Evolutionary conservation across 1,284 basidiomycete species (phyloP), one percentile per base, ranked within the genome.

Genomic region (Trichosporon sp.): DNA sequence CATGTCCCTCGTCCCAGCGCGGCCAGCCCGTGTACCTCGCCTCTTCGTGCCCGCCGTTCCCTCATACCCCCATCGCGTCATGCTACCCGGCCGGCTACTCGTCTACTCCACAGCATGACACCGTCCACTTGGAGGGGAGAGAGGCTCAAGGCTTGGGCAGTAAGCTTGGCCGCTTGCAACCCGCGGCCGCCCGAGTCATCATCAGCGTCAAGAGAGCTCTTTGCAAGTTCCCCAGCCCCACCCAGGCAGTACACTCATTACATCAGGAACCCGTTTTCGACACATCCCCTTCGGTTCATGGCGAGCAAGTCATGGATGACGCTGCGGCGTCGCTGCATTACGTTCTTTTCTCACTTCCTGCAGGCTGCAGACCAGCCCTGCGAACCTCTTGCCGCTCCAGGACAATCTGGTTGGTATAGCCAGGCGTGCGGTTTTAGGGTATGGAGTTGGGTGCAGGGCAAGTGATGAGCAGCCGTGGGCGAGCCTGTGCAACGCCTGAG

Each of bases 51-150:
- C 51, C 51, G 51, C 10, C 8, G 51, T 54, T 54, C 51, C 51
- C 51, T 54, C 51, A 54, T 54, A 54, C 51, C 51, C 51, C 51
- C 51, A 54, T 54, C 51, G 51, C 51, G 51, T 54, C 51, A 54
- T 54, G 19, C n/a, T 54, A 21, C n/a, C 51, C 19, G 51, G 51
- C 21, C 6, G 5, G 1, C 51, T 54, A 54, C 21, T 54, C 51
- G 8, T 54, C 19, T 54, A 11, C 51, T 54, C 51, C 51, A 54
- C n/a, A 19, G 51, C 7, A 46, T 46, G 43, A 46, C 43, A 46
- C 43, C 43, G 43, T 46, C 43, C 43, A 46, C 4, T 46, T n/a
- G 43, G 43, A 40, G 26, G 26, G 26, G 26, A 26, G 26, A 26
- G 16, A 46, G 43, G 43, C 43, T 46, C 43, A 46, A 46, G 43